A percentile compares a stretch with the other conserved stretches of the same genome.
These are phyloP conservation scores for Agaricales sp. DNA, from an alignment of 1,284 basidiomycete species.

Conservation along the genomic window DNA sequence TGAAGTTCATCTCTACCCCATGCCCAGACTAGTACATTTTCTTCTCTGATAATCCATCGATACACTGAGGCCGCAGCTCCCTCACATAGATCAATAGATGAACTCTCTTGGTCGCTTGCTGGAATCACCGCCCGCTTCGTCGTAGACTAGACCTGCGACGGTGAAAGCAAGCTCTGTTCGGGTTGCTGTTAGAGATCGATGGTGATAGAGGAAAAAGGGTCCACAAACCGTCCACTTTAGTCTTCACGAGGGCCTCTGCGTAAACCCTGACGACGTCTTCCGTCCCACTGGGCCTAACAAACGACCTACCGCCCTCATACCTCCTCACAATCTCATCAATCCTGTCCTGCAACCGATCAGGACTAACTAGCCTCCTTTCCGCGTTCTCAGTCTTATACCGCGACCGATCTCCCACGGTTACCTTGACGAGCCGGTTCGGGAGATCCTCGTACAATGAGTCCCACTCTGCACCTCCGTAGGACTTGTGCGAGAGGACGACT, in stretches of 20 bases:
- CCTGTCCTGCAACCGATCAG: slow-evolving; percentile 74
- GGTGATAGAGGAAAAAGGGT: slow-evolving; percentile 1
- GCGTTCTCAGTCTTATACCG: slow-evolving; percentile 91
- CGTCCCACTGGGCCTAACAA: slow-evolving; percentile 95
- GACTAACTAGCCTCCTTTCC: slow-evolving; percentile 79
- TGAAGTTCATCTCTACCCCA: too few species aligned
- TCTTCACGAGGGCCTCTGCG: slow-evolving; percentile 75
- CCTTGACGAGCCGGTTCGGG: slow-evolving; percentile 96
- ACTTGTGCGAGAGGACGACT: slow-evolving; percentile 81
- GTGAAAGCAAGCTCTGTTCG: slow-evolving; percentile 68
- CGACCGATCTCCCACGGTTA: slow-evolving; percentile 78
- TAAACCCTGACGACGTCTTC: slow-evolving; percentile 99
- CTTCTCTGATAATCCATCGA: too few species aligned
- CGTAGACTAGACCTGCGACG: slow-evolving; percentile 76
- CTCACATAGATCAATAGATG: too few species aligned
- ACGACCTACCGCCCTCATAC: slow-evolving; percentile 81
- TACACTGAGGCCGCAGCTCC: too few species aligned
- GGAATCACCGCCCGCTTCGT: slow-evolving; percentile 66
- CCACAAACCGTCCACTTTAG: slow-evolving; percentile 74
- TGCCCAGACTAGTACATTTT: too few species aligned
- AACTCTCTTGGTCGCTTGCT: slow-evolving; percentile 62
- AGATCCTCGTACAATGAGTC: slow-evolving; percentile 90
- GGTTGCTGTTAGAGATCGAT: slow-evolving; percentile 3
- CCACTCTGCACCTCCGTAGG: slow-evolving; percentile 84
- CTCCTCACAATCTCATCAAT: slow-evolving; percentile 80